phyloP scores from a whole-genome alignment of 1,284 basidiomycete species.

The Apiotrichum sp. region DNA sequence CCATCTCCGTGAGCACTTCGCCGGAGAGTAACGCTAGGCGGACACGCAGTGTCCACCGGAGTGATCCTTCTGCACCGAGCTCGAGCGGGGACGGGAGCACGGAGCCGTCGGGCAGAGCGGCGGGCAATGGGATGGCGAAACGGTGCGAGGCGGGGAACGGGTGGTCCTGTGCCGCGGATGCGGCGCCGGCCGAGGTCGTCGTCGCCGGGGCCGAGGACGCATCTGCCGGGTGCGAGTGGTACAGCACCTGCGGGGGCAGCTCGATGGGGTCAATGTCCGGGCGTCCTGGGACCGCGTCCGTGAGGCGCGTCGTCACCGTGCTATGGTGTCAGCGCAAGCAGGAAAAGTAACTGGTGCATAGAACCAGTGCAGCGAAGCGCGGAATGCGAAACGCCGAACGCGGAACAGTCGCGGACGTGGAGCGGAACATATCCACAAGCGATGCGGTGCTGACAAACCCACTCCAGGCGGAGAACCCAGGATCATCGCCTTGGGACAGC shows the following conservation, averaged over 20 bases:
- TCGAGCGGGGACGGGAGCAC: conserved; percentile 39
- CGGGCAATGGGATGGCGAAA: conserved; percentile 34
- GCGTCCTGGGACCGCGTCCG: conserved; percentile 23
- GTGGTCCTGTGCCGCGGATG: conserved; percentile 9
- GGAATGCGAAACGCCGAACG: no score
- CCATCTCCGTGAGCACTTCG: conserved; percentile 20
- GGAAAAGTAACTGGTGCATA: neutral
- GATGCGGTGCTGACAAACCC: no score
- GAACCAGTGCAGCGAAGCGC: no score
- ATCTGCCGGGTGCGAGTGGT: conserved; percentile 9
- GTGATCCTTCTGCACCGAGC: conserved; percentile 22
- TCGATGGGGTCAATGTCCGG: conserved; percentile 24
- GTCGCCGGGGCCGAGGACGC: neutral
- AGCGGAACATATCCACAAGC: no score
- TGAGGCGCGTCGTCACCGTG: conserved; percentile 24
- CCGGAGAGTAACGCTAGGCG: conserved; percentile 21
- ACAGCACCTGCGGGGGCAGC: conserved; percentile 23
- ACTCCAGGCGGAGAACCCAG: no score
- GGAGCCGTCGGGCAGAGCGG: conserved; percentile 7
- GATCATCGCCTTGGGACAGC: no score
- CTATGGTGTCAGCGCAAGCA: conserved; percentile 16
- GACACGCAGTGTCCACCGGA: conserved; percentile 31
- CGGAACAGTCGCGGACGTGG: no score
- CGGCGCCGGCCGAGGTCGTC: conserved; percentile 1
- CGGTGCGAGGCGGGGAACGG: conserved; percentile 31